Evolutionary conservation across 306 rosid species (phyloP).

Genomic region (Cucumis melo): DNA sequence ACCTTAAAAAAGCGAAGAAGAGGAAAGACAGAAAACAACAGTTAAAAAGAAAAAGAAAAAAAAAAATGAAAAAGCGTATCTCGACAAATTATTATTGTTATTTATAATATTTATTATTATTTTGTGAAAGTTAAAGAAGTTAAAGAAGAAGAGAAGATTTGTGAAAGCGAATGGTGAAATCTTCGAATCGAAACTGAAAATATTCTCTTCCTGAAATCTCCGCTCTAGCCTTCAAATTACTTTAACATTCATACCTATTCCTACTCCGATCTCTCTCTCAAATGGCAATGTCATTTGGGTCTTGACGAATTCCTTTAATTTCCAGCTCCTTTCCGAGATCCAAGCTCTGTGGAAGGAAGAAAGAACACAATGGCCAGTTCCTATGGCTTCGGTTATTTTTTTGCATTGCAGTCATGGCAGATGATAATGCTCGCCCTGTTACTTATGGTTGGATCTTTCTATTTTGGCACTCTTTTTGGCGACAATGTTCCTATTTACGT

Average conservation of each 20-base stretch:
- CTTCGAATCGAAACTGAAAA: not conserved
- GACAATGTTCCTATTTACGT: conserved; percentile 50
- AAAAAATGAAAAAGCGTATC: not conserved
- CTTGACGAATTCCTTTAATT: not conserved
- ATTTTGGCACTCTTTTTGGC: conserved; percentile 50
- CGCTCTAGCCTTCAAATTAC: not conserved
- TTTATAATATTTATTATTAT: too few relatives aligned
- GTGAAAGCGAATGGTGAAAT: not conserved
- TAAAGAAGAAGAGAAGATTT: not conserved
- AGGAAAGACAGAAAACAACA: too few relatives aligned
- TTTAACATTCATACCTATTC: not conserved
- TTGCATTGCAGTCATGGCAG: conserved; percentile 51
- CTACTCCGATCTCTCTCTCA: not conserved
- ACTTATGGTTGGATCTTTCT: conserved; percentile 58
- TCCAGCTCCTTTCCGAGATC: not conserved
- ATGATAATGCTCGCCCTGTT: conserved; percentile 41
- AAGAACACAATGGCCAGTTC: not conserved
- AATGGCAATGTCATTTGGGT: not conserved
- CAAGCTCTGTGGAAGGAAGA: not conserved
- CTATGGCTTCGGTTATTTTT: conserved; percentile 22
- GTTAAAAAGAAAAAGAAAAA: not conserved
- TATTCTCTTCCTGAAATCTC: not conserved
- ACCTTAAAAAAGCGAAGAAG: too few relatives aligned
- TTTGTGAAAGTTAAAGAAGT: too few relatives aligned
- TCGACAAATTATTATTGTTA: too few relatives aligned